Base-by-base conservation (phyloP, 768 basidiomycete species). In the Tremella mesenterica region DNA sequence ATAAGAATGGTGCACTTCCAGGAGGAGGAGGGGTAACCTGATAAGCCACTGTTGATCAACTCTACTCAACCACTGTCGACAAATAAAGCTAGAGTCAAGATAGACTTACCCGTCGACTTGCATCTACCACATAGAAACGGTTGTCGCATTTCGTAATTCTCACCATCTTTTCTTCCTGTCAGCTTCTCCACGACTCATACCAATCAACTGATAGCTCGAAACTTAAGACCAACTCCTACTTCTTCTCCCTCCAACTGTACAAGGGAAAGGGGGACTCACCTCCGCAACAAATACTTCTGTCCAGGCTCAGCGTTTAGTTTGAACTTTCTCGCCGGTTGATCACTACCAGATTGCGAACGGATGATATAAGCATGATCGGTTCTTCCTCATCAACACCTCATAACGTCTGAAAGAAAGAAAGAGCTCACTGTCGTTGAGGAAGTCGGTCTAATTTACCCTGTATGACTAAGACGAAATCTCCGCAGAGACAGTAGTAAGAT, bases 361-460 rank as follows among this genome's bases (percentile, higher is more conserved):
- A 93, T 78, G 55, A 92, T 84, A 47, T 82, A 83, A 14, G 90
- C 81, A 47, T 80, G 83, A 74, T 93, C 90, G 47, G 85, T 83
- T 65, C 80, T 81, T 57, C 26, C 23, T 85, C 81, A n/a, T n/a
- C n/a, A n/a, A 58, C 80, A 77, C 5, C 85, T 86, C 41, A 89
- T 52, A 25, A 14, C 20, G n/a, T 18, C 27, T 20, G 43, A 21
- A 34, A 30, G 41, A n/a, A 26, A 43, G 14, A 36, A 33, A 8
- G 27, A 12, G 65, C 69, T 63, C 53, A 72, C 70, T 62, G 65
- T 31, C 74, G 43, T 33, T 64, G 52, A 6, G 74, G 74, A 27
- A 75, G 53, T 23, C 66, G 51, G 20, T 72, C 69, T 33, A 75
- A 46, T 26, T 69, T 71, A 12, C 69, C 63, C 45, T 75, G 72